These are phyloP conservation scores for Vitis labrusca DNA, from an alignment of 164 flowering plant genomes.

Conservation along the genomic window DNA sequence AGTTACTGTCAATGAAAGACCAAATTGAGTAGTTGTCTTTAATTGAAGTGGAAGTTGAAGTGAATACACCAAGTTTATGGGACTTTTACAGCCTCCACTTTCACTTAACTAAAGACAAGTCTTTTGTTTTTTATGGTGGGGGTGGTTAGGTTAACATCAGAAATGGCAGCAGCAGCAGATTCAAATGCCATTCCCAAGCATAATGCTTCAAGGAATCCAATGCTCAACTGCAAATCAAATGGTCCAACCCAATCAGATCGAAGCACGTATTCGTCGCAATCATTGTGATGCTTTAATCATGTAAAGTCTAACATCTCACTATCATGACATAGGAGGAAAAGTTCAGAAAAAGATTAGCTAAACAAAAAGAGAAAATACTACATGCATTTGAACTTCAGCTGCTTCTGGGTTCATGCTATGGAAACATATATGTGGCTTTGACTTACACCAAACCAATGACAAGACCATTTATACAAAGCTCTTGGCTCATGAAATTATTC, in stretches of 20 bases:
- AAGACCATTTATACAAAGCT: no score
- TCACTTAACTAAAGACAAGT: no score
- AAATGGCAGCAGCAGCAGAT: background rate
- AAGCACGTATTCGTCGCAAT: background rate
- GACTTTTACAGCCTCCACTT: no score
- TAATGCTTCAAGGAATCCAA: constrained; percentile 1
- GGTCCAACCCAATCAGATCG: background rate
- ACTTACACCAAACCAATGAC: no score
- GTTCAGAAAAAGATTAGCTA: background rate
- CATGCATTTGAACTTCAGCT: background rate
- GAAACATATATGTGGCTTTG: no score
- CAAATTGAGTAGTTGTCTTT: no score
- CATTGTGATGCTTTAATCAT: background rate
- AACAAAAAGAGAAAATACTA: background rate
- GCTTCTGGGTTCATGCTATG: no score
- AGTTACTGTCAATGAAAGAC: no score
- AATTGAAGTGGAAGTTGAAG: no score
- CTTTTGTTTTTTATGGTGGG: no score
- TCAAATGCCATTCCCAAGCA: background rate
- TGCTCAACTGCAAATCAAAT: constrained; percentile 1
- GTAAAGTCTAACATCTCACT: background rate
- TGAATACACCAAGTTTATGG: no score
- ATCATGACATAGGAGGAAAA: background rate
- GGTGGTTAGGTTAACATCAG: background rate
- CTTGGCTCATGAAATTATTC: no score